Conservation (phyloP, 345 rosid genomes). For the Trapa incisa region DNA sequence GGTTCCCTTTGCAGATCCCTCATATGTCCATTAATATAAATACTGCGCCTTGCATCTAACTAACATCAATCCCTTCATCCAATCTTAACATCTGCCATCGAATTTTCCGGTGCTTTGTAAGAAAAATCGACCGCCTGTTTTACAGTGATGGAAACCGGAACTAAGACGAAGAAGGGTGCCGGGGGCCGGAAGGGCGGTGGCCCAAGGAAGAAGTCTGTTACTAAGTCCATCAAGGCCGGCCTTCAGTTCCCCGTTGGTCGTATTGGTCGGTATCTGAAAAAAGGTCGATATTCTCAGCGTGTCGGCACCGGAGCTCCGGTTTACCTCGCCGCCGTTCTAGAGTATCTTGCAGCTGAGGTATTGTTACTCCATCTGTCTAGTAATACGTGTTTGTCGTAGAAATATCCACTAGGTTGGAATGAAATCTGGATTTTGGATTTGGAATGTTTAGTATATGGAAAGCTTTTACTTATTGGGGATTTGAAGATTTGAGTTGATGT, state of each 20-base stretch:
- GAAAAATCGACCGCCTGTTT: not conserved
- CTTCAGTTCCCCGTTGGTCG: conserved; percentile 77
- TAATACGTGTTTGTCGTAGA: too few relatives aligned
- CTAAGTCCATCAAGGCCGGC: conserved; percentile 62
- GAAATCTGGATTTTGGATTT: too few relatives aligned
- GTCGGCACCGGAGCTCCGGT: conserved; percentile 75
- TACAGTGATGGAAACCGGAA: conserved; percentile 35
- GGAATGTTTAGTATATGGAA: too few relatives aligned
- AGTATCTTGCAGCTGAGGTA: conserved; percentile 80
- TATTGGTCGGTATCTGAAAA: conserved; percentile 65
- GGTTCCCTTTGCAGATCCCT: not conserved
- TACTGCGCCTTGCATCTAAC: not conserved
- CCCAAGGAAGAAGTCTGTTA: conserved; percentile 66
- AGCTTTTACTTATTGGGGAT: too few relatives aligned
- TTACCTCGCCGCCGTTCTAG: conserved; percentile 74
- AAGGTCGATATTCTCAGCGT: conserved; percentile 55
- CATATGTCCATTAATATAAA: conserved; percentile 6
- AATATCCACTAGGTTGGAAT: too few relatives aligned
- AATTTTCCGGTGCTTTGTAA: too few relatives aligned
- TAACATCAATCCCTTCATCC: too few relatives aligned
- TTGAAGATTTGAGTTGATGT: too few relatives aligned
- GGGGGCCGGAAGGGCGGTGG: conserved; percentile 64
- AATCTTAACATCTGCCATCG: not conserved
- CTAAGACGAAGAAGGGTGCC: conserved; percentile 50
- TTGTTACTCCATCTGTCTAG: not conserved